Percentiles rank a stretch among this genome's conserved stretches.
Evolutionary conservation across 805 yeast species (phyloP).

Genomic region (Ogataea haglerorum): DNA sequence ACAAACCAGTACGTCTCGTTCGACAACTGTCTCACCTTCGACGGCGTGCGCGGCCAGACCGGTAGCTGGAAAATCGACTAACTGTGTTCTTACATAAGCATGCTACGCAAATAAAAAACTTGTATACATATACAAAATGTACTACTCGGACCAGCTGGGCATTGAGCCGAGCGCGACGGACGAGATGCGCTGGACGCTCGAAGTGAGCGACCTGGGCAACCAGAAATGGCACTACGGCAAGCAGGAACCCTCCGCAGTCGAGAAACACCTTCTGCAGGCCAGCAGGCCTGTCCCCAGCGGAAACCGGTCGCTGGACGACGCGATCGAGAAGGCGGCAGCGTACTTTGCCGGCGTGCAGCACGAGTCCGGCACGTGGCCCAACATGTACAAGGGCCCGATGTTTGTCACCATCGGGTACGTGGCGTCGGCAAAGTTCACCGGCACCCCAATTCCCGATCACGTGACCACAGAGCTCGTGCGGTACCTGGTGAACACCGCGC

Average conservation of each 20-base stretch:
- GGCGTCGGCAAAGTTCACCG: conserved; percentile 66
- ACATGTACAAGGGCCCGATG: conserved; percentile 97
- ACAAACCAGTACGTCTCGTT: conserved; percentile 82
- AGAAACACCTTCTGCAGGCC: neutral
- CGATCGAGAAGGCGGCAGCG: conserved; percentile 71
- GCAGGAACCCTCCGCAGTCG: neutral
- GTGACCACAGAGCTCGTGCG: conserved; percentile 70
- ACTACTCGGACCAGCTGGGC: conserved; percentile 69
- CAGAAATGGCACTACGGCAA: conserved; percentile 70
- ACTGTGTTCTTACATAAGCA: neutral
- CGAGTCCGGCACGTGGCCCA: conserved; percentile 80
- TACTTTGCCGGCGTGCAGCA: conserved; percentile 74
- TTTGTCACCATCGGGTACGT: conserved; percentile 91
- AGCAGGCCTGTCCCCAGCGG: conserved; percentile 21
- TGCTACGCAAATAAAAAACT: neutral
- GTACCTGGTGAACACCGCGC: conserved; percentile 85
- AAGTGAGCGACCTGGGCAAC: conserved; percentile 67
- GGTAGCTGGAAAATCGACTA: conserved; percentile 25
- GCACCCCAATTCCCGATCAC: conserved; percentile 63
- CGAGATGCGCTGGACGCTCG: conserved; percentile 67
- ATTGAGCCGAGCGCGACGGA: conserved; percentile 54
- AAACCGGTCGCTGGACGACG: conserved; percentile 37
- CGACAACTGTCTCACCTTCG: conserved; percentile 66
- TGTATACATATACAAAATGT: conserved; percentile 15
- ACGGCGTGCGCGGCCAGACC: conserved; percentile 60